Evolutionary conservation across 2,329 filamentous ascomycete genomes (phyloP), one percentile per base, ranked within the genome.

Genomic region (Aureobasidium namibiae): DNA sequence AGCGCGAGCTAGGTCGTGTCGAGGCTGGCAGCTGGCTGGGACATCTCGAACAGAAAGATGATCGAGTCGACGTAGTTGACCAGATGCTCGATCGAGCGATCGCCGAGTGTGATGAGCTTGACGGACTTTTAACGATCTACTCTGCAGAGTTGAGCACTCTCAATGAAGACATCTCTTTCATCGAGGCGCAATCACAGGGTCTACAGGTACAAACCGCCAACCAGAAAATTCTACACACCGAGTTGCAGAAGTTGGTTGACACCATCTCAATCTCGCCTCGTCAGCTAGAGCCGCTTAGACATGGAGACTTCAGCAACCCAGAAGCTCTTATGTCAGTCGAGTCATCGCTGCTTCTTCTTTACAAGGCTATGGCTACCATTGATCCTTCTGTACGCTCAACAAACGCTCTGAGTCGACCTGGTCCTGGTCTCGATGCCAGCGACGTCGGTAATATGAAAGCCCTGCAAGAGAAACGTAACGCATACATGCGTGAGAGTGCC

Each of bases 171-270:
- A 95, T 99, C 66, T 87, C 91, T 3, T 97, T 95, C 70, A 97
- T 99, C 64, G 94, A 99, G 75, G 91, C 94, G 1, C 94, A 99
- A 73, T 92, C 90, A 7, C 92, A 99, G 74, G 94, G 94, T 77
- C 78, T 99, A 48, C 94, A 99, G 68, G 92, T 99, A 7, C 94
- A 97, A 73, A 92, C 92, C 21, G 90, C 94, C 41, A 99, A 99
- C 67, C 94, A 99, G 71, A 96, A 96, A 72, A 81, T 96, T 29
- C 81, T 99, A 48, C 90, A 92, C 72, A 89, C 87, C 63, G 94
- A 99, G 72, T 81, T 99, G 1, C 86, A 95, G 70, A 88, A 87
- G 34, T 78, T 97, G n/a, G 81, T 99, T 24, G 86, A 92, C 65
- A 96, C 90, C 0, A 92, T 95, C 59, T 92, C 91, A 11, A 95